Percentiles rank a stretch among this genome's conserved stretches.
phyloP scores from a whole-genome alignment of 768 basidiomycete genomes.

The Kwoniella bestiolae region DNA sequence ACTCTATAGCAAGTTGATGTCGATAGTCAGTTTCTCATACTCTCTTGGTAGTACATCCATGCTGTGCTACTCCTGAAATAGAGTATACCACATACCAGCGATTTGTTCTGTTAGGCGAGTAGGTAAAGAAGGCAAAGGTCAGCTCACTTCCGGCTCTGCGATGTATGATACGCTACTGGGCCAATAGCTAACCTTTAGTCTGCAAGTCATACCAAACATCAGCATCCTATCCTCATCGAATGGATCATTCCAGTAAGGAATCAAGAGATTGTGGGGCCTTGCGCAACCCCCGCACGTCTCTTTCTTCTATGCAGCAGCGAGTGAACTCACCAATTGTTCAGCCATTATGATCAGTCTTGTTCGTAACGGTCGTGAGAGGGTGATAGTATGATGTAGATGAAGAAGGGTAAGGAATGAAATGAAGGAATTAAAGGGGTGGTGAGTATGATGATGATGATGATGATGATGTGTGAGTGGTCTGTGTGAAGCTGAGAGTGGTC shows the following conservation, averaged over 20 bases:
- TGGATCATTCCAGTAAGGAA: neutral
- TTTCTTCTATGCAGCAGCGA: constrained; percentile 21
- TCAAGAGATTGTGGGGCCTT: neutral
- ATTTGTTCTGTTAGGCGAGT: constrained; percentile 72
- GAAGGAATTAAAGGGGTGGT: no score
- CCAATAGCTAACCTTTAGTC: constrained; percentile 56
- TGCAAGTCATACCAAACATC: constrained; percentile 25
- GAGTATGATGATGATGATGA: constrained; percentile 3
- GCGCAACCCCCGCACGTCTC: constrained; percentile 13
- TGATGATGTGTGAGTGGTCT: neutral
- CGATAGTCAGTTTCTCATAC: neutral
- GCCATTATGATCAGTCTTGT: constrained; percentile 59
- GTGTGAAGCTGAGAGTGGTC: neutral
- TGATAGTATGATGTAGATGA: neutral
- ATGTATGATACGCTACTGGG: neutral
- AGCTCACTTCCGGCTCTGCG: neutral
- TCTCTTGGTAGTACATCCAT: neutral
- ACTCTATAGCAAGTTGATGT: constrained; percentile 65
- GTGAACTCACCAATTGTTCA: constrained; percentile 63
- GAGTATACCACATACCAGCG: constrained; percentile 66
- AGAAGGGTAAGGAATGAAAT: neutral
- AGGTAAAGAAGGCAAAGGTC: constrained; percentile 11
- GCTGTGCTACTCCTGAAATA: neutral
- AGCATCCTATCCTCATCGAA: constrained; percentile 7
- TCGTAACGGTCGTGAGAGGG: constrained; percentile 18